Conservation (phyloP, 495 filamentous ascomycete genomes). For the Aspergillus homomorphus region DNA sequence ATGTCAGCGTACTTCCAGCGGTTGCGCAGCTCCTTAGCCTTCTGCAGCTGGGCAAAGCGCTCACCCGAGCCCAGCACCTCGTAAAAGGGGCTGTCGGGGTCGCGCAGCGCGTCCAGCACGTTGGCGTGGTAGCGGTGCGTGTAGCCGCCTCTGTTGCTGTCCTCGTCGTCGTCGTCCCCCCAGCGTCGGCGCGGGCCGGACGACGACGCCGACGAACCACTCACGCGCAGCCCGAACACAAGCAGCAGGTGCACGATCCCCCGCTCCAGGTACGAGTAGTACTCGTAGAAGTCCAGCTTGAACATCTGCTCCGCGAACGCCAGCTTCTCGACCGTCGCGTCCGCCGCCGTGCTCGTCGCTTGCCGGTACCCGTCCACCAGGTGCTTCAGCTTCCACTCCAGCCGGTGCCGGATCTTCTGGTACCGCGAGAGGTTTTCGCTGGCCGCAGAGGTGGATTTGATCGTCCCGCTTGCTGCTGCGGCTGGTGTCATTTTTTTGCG, state of each 20-base stretch:
- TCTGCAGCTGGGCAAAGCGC: constrained; percentile 46
- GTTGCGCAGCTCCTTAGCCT: constrained; percentile 64
- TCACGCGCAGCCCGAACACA: constrained; percentile 51
- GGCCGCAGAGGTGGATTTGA: constrained; percentile 21
- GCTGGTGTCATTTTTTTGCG: too few species aligned
- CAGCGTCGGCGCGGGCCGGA: too few species aligned
- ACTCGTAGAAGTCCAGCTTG: constrained; percentile 69
- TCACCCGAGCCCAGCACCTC: constrained; percentile 46
- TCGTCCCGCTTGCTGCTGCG: too few species aligned
- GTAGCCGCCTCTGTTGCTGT: constrained; percentile 11
- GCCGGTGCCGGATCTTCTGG: constrained; percentile 52
- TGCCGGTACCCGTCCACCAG: constrained; percentile 51
- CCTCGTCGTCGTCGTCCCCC: not conserved
- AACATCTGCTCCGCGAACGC: constrained; percentile 59
- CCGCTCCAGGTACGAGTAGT: constrained; percentile 63
- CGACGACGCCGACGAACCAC: constrained; percentile 7
- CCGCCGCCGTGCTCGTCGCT: constrained; percentile 29
- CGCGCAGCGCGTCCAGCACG: constrained; percentile 54
- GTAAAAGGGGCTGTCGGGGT: constrained; percentile 48
- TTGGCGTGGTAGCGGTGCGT: constrained; percentile 62
- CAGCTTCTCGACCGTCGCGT: constrained; percentile 16
- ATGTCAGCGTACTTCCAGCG: constrained; percentile 61
- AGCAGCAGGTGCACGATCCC: constrained; percentile 58
- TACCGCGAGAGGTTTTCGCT: constrained; percentile 50
- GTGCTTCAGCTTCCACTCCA: constrained; percentile 60